Conservation (phyloP, 306 rosid species). For the Alnus rubra region DNA sequence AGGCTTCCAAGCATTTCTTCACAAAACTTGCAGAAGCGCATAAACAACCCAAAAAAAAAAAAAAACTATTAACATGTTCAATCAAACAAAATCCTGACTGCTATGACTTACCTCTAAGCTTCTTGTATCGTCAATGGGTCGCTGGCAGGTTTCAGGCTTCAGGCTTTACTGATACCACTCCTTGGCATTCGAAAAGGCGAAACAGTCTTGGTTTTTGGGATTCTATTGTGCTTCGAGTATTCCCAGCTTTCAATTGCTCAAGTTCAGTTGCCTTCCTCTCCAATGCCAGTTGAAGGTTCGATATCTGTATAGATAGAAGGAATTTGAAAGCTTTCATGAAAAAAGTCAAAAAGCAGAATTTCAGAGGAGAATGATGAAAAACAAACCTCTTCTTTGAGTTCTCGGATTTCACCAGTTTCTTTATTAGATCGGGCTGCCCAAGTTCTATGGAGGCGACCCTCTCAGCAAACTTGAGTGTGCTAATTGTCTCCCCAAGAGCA, state of each 20-base stretch:
- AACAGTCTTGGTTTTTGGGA: slow-evolving; percentile 66
- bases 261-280: slow-evolving; percentile 84
- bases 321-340: not conserved
- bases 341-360: slow-evolving; percentile 1
- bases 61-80: not conserved
- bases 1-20: slow-evolving; percentile 9
- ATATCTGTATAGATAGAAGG: slow-evolving; percentile 43
- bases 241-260: slow-evolving; percentile 62
- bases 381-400: slow-evolving; percentile 84
- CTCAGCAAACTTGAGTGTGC: slow-evolving; percentile 97
- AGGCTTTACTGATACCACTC: slow-evolving; percentile 40
- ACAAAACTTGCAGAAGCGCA: not conserved
- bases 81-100: not conserved
- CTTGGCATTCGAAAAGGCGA: slow-evolving; percentile 81
- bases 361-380: slow-evolving; percentile 26
- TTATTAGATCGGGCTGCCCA: slow-evolving; percentile 85
- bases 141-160: slow-evolving; percentile 59
- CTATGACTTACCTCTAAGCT: slow-evolving; percentile 52
- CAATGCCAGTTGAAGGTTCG: slow-evolving; percentile 71
- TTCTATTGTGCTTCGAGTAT: slow-evolving; percentile 42
- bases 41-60: not conserved
- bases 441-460: slow-evolving; percentile 94
- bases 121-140: slow-evolving; percentile 53
- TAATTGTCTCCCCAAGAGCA: slow-evolving; percentile 90
- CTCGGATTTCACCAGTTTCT: slow-evolving; percentile 85